These are phyloP conservation scores for Saccharomyces hybrid DNA, from an alignment of 1,139 yeast species.

Conservation along the genomic window DNA sequence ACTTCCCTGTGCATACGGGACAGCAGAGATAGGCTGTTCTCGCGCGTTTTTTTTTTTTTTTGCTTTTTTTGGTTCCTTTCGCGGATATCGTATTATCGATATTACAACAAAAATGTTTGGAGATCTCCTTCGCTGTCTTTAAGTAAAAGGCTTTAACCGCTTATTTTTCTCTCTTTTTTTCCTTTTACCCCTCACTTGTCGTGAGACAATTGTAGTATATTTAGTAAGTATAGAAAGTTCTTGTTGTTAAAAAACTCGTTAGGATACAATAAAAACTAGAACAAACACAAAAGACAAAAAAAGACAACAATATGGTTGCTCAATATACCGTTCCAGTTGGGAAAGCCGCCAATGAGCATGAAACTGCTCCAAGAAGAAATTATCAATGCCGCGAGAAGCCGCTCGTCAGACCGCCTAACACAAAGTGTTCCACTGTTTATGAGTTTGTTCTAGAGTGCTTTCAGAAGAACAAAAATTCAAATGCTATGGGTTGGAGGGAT, in stretches of 20 bases:
- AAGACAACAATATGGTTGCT: background rate
- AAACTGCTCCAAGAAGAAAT: slow-evolving; percentile 86
- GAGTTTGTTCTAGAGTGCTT: slow-evolving; percentile 64
- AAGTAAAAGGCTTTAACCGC: background rate
- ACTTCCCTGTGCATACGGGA: background rate
- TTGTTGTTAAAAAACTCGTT: background rate
- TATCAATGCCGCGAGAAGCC: slow-evolving; percentile 44
- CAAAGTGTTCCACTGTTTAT: slow-evolving; percentile 57
- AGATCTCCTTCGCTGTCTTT: background rate
- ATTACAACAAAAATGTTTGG: background rate
- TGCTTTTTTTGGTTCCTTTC: slow-evolving; percentile 2
- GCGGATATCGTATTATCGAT: background rate
- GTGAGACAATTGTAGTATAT: background rate
- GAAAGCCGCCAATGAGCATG: slow-evolving; percentile 66
- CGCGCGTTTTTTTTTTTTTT: background rate
- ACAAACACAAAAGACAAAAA: background rate
- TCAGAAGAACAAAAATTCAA: slow-evolving; percentile 44
- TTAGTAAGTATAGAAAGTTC: background rate
- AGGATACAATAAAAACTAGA: background rate
- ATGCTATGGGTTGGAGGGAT: slow-evolving; percentile 77
- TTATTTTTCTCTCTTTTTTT: background rate
- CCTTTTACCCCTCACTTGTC: background rate
- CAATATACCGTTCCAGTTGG: slow-evolving; percentile 57
- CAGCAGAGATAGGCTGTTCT: background rate
- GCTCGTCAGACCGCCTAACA: slow-evolving; percentile 48